phyloP scores from a whole-genome alignment of 306 rosid genomes.

The Quercus dentata region DNA sequence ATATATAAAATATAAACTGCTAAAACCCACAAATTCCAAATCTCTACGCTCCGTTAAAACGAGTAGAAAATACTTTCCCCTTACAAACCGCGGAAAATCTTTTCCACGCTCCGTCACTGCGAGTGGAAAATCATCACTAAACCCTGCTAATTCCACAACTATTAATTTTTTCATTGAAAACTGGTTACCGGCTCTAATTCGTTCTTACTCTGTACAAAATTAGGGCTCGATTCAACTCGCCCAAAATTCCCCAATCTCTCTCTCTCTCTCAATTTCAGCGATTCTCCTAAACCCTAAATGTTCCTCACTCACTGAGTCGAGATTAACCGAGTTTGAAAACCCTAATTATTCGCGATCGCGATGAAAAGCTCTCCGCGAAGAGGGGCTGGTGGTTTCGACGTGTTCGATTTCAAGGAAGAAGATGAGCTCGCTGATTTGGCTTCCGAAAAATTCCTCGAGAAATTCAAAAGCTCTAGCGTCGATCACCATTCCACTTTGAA shows the following conservation, averaged over 20 bases:
- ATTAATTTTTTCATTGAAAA: neutral
- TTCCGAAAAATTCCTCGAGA: slow-evolving; percentile 19
- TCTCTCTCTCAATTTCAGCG: slow-evolving; percentile 14
- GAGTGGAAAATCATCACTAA: neutral
- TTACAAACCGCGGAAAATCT: neutral
- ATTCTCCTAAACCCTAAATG: slow-evolving; percentile 10
- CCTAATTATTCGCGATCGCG: slow-evolving; percentile 7
- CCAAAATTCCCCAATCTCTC: neutral
- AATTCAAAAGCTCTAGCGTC: slow-evolving; percentile 38
- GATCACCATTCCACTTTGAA: slow-evolving; percentile 19
- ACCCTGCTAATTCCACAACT: neutral
- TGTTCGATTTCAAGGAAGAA: slow-evolving; percentile 59
- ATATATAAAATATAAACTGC: too few species aligned
- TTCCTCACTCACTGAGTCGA: slow-evolving; percentile 1
- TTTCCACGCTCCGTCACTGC: neutral
- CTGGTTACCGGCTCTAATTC: neutral
- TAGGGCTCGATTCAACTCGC: slow-evolving; percentile 15
- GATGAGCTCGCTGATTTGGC: slow-evolving; percentile 41
- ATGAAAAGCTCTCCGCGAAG: slow-evolving; percentile 51
- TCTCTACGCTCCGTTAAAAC: neutral
- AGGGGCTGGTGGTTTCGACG: slow-evolving; percentile 36
- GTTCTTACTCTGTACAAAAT: neutral
- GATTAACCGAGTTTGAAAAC: neutral
- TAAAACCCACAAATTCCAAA: neutral
- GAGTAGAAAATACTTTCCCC: neutral